Evolutionary conservation across 352 stramenopile species (phyloP), one percentile per base, ranked within the genome.

Genomic region (Pythium dissotocum): DNA sequence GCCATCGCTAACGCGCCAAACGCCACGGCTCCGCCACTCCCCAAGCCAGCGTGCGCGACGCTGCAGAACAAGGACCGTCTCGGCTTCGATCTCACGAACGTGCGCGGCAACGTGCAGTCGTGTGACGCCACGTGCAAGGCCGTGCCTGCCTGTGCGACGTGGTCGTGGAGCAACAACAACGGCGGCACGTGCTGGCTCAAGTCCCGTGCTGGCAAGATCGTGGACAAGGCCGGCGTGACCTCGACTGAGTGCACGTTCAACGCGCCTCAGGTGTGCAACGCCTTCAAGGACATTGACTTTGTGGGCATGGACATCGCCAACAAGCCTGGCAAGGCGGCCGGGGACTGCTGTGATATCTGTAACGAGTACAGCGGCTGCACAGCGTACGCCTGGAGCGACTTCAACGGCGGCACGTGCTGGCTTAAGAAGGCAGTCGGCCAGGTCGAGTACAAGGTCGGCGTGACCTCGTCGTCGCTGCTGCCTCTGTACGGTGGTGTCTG

Each of bases 101-200:
- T 60, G 21, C 42, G 58, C n/a, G 56, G 42, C 28, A 40, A 59
- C 38, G 49, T 62, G 21, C 16, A 36, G 4, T 35, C 18, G 2
- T 74, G 68, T 54, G 61, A 40, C 38, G 13, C 9, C 30, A 32
- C 32, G 32, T 67, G 65, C 26, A 18, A 58, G 36, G 7, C 49
- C 28, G 53, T n/a, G 9, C 3, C 46, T 24, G 58, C 44, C 32
- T 71, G 71, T 55, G 44, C 51, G 10, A 61, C 61, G 36, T 73
- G 53, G 55, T 58, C 78, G 0, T 90, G 82, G 82, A 83, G 53
- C 12, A 76, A 75, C 56, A 73, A 76, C 69, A 80, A 82, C 28
- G 66, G 73, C 21, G 80, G 80, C 12, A 87, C 76, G 14, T 87
- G 80, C 57, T 89, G 73, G 69, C 69, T 89, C 24, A 89, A 90